phyloP scores from a whole-genome alignment of 345 rosid species.

The Euphorbia peplus region DNA sequence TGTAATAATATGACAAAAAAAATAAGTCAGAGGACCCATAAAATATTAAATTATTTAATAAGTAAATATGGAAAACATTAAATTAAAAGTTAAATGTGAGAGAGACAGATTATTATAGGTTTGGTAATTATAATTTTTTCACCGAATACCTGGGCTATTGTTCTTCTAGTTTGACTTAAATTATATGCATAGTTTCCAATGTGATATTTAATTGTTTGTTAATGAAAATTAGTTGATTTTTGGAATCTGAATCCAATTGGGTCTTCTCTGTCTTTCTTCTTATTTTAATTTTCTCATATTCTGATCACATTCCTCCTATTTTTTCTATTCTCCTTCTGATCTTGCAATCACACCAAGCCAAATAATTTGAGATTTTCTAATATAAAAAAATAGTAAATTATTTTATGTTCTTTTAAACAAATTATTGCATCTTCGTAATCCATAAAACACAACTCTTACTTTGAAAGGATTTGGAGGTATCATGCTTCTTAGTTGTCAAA shows the following conservation, averaged over 20 bases:
- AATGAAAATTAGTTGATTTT: neutral
- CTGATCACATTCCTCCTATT: constrained; percentile 19
- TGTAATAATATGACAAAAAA: neutral
- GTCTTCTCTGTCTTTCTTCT: neutral
- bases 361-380: too few species aligned
- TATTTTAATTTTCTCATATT: neutral
- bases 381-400: too few species aligned
- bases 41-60: too few species aligned
- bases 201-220: constrained; percentile 16
- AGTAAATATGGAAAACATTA: too few species aligned
- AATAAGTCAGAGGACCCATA: neutral
- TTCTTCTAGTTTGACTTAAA: constrained; percentile 30
- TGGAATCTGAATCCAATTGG: constrained; percentile 4
- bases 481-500: too few species aligned
- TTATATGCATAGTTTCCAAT: constrained; percentile 23
- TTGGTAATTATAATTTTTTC: constrained; percentile 4
- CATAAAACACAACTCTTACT: too few species aligned
- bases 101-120: neutral
- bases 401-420: too few species aligned
- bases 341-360: neutral
- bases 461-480: too few species aligned
- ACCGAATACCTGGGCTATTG: constrained; percentile 14
- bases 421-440: too few species aligned
- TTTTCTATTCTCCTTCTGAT: constrained; percentile 16
- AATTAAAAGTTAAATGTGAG: neutral